These are phyloP conservation scores for Dichotomocladium elegans DNA, from an alignment of 371 early-diverging fungal genomes.

Conservation along the genomic window DNA sequence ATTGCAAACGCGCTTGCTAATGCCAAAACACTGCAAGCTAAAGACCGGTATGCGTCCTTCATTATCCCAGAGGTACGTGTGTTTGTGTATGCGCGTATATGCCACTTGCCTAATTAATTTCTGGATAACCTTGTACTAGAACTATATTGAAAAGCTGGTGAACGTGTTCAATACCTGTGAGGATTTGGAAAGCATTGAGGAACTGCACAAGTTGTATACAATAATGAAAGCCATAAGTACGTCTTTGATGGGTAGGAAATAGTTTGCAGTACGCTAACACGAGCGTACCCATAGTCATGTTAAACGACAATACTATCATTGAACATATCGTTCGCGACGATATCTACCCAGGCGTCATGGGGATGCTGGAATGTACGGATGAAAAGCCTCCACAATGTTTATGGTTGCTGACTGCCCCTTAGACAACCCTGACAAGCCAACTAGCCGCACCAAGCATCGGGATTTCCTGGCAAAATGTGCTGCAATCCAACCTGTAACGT, in stretches of 20 bases:
- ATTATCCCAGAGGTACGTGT: constrained; percentile 44
- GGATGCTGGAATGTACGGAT: constrained; percentile 80
- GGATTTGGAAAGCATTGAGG: constrained; percentile 74
- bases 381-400: neutral
- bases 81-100: constrained; percentile 4
- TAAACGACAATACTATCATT: constrained; percentile 53
- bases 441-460: constrained; percentile 67
- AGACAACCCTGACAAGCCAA: constrained; percentile 37
- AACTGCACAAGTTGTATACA: constrained; percentile 65
- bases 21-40: constrained; percentile 42
- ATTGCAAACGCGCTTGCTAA: constrained; percentile 50
- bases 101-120: neutral
- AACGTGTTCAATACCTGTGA: constrained; percentile 76
- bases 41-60: constrained; percentile 47
- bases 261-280: too few relatives aligned
- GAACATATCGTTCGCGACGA: constrained; percentile 75
- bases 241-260: constrained; percentile 11
- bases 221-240: constrained; percentile 74
- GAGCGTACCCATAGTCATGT: constrained; percentile 17
- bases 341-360: constrained; percentile 58
- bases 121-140: constrained; percentile 24
- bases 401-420: neutral
- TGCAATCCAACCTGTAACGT: constrained; percentile 65
- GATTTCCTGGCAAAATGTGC: constrained; percentile 55
- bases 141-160: constrained; percentile 69